Percentiles rank a stretch among this genome's conserved stretches.
These are phyloP conservation scores for Penicillium sclerotiorum DNA, from an alignment of 2,329 filamentous ascomycete genomes.

Conservation along the genomic window DNA sequence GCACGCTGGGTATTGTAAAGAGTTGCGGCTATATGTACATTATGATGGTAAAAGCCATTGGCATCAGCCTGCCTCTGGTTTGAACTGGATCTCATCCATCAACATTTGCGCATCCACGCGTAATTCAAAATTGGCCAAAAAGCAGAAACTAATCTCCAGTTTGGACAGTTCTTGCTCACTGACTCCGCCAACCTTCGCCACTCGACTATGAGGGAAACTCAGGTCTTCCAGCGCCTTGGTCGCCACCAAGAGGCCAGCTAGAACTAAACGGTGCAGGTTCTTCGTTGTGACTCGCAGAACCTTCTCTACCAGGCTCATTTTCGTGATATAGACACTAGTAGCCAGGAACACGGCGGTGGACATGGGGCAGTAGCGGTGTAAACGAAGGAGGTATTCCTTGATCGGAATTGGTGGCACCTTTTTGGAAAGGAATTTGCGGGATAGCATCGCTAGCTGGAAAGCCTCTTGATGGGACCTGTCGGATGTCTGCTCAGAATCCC, in stretches of 20 bases:
- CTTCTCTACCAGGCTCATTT: constrained; percentile 74
- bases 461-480: constrained; percentile 72
- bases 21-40: neutral
- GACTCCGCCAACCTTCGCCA: constrained; percentile 87
- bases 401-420: constrained; percentile 79
- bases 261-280: constrained; percentile 82
- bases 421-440: constrained; percentile 91
- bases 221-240: constrained; percentile 96
- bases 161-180: constrained; percentile 77
- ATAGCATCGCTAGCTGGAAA: constrained; percentile 81
- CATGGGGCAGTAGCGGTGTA: constrained; percentile 91
- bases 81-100: constrained; percentile 45
- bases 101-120: constrained; percentile 63
- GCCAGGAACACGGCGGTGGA: constrained; percentile 92
- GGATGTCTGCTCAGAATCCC: constrained; percentile 46
- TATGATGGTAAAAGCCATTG: too few relatives aligned
- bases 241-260: constrained; percentile 82
- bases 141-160: constrained; percentile 87
- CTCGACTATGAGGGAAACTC: constrained; percentile 79
- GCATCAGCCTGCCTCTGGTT: neutral
- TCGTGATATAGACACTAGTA: constrained; percentile 82
- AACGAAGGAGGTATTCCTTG: constrained; percentile 79
- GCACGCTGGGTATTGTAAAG: neutral
- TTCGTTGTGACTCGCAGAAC: constrained; percentile 78
- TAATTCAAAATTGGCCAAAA: constrained; percentile 81